Evolutionary conservation across 139 green algal species (phyloP).

Genomic region (Chlamydomonas sp.): DNA sequence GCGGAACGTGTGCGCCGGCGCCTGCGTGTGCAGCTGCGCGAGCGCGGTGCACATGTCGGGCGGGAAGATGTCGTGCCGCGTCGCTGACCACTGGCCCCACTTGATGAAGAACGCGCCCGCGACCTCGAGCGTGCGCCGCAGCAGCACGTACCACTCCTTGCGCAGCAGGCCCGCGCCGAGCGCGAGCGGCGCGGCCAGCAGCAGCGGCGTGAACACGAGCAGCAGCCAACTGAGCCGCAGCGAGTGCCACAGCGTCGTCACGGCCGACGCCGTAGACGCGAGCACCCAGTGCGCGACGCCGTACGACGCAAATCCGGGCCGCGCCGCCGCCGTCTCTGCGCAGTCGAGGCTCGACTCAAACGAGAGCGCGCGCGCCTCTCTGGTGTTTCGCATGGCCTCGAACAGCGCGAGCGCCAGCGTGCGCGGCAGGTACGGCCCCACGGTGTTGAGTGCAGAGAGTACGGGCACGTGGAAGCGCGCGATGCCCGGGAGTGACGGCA

Average conservation of each 20-base stretch:
- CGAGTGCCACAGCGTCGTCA: constrained; percentile 13
- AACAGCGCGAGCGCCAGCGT: constrained; percentile 32
- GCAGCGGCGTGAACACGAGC: constrained; percentile 53
- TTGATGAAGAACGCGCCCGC: constrained; percentile 72
- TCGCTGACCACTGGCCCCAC: constrained; percentile 97
- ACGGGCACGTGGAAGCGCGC: constrained; percentile 19
- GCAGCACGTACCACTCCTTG: constrained; percentile 38
- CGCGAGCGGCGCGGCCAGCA: constrained; percentile 38
- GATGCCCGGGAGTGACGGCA: constrained; percentile 6
- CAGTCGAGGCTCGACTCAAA: background rate
- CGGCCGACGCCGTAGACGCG: too few relatives aligned
- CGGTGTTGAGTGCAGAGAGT: constrained; percentile 31
- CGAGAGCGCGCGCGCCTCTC: background rate
- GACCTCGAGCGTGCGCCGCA: constrained; percentile 36
- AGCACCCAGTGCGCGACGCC: too few relatives aligned
- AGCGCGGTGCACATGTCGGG: constrained; percentile 76
- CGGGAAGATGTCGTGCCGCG: constrained; percentile 90
- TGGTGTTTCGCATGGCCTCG: constrained; percentile 11
- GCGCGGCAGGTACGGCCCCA: constrained; percentile 26
- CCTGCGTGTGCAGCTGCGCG: constrained; percentile 65
- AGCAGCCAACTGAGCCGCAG: constrained; percentile 46
- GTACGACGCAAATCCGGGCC: too few relatives aligned
- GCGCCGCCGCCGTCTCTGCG: background rate
- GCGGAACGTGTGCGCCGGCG: constrained; percentile 54
- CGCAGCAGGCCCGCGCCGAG: constrained; percentile 31